Base-by-base conservation (phyloP, 164 flowering plant species). In the Liquidambar formosana region DNA sequence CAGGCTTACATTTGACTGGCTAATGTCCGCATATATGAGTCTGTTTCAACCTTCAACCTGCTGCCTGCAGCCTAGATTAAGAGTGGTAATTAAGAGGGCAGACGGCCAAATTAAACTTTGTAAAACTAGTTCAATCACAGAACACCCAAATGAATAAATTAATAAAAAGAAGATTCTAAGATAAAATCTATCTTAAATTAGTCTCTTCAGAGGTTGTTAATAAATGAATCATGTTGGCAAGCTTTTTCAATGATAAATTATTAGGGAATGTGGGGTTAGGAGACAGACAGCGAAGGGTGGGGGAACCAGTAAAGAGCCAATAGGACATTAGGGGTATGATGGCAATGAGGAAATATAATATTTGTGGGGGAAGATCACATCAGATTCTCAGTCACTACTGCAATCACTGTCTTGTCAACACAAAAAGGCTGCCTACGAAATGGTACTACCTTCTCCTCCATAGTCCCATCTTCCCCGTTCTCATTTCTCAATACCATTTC, bases 341-440 rank as follows among this genome's bases (percentile, higher is more conserved):
- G 61, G 53, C 15, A 33, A 41, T 10, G 46, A 44, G 19, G 52
- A 68, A 58, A 58, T 15, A 28, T 57, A 43, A 15, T 49, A 9
- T 18, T 41, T 26, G 26, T 59, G 48, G 45, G n/a, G 43, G 23
- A 48, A 57, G 45, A 69, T 69, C 60, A 57, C 69, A 56, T 75
- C 52, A 71, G 68, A 71, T 76, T 76, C 75, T 57, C 66, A 52
- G 48, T 64, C 73, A 70, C 62, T 66, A 44, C 70, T 61, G 71
- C 61, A 66, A 63, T 66, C 63, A 45, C 52, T 43, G 75, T 76
- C 73, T 67, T 76, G 71, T 76, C 79, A 76, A 76, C 21, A n/a
- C 13, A 21, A 67, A 71, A 76, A 72, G 73, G 63, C 79, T 76
- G 75, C 61, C 65, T 48, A 45, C 19, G 5, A 65, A 47, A 47